Evolutionary conservation across 768 basidiomycete species (phyloP).

Genomic region (Lyophyllum semitale): DNA sequence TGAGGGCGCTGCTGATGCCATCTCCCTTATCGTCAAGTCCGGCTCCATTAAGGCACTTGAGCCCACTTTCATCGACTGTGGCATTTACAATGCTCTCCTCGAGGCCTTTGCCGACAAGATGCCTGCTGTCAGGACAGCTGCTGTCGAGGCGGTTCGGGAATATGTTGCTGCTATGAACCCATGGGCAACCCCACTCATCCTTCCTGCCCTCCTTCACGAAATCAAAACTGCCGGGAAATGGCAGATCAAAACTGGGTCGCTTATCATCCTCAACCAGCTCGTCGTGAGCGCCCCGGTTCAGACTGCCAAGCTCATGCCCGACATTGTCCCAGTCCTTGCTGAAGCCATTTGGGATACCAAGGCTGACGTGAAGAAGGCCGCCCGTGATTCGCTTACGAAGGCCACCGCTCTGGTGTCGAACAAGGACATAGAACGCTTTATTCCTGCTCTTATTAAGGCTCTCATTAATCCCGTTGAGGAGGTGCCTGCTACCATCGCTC

Average conservation of each 20-base stretch:
- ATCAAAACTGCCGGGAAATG: slow-evolving; percentile 97
- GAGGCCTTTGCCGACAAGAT: slow-evolving; percentile 96
- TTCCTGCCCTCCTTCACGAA: slow-evolving; percentile 87
- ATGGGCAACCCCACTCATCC: slow-evolving; percentile 82
- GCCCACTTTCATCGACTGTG: slow-evolving; percentile 84
- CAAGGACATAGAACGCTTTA: slow-evolving; percentile 97
- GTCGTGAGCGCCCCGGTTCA: slow-evolving; percentile 81
- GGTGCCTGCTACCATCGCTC: slow-evolving; percentile 91
- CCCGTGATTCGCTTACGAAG: slow-evolving; percentile 92
- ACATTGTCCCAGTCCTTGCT: slow-evolving; percentile 91
- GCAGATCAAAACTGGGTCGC: slow-evolving; percentile 92
- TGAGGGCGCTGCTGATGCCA: slow-evolving; percentile 80
- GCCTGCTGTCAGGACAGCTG: slow-evolving; percentile 82
- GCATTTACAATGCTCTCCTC: slow-evolving; percentile 83
- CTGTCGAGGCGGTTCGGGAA: slow-evolving; percentile 79
- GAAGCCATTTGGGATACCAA: slow-evolving; percentile 99
- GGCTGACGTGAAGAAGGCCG: slow-evolving; percentile 98
- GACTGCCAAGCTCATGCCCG: slow-evolving; percentile 88
- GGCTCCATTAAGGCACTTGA: slow-evolving; percentile 84
- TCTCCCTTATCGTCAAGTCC: slow-evolving; percentile 64
- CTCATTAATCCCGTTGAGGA: slow-evolving; percentile 99
- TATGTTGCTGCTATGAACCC: slow-evolving; percentile 82
- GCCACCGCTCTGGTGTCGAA: slow-evolving; percentile 93
- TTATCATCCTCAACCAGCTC: slow-evolving; percentile 83
- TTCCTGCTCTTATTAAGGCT: slow-evolving; percentile 96